Evolutionary conservation across 768 basidiomycete species (phyloP).

Genomic region (Pluteus cervinus): DNA sequence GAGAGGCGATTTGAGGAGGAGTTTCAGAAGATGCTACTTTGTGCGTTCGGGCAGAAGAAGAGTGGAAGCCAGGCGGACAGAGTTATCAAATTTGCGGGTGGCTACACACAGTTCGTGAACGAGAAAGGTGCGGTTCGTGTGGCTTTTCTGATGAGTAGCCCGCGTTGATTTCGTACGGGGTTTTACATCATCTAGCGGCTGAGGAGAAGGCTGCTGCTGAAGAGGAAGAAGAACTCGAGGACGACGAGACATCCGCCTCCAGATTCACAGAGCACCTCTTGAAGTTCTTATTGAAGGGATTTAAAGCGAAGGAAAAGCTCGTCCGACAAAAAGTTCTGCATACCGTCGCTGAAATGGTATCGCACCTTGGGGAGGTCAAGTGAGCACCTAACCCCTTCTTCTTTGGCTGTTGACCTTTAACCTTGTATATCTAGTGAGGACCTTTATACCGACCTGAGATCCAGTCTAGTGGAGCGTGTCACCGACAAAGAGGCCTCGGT

Average conservation of each 20-base stretch:
- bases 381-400: conserved; percentile 30
- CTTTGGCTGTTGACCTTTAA: conserved; percentile 1
- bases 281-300: conserved; percentile 67
- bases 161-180: not conserved
- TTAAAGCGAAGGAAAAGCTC: conserved; percentile 80
- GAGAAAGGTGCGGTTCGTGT: conserved; percentile 54
- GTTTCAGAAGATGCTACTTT: conserved; percentile 54
- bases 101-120: conserved; percentile 70
- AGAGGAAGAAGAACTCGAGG: conserved; percentile 37
- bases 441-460: conserved; percentile 56
- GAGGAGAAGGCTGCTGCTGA: conserved; percentile 34
- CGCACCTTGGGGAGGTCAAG: conserved; percentile 82
- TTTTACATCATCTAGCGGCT: conserved; percentile 23
- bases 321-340: conserved; percentile 79
- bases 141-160: not conserved
- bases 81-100: conserved; percentile 75
- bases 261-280: conserved; percentile 65
- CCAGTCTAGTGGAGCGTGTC: conserved; percentile 62
- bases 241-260: conserved; percentile 58
- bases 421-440: conserved; percentile 53
- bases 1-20: conserved; percentile 71
- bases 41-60: conserved; percentile 72
- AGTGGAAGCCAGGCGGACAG: conserved; percentile 71
- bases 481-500: conserved; percentile 75
- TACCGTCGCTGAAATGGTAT: conserved; percentile 73